A percentile compares a stretch with the other conserved stretches of the same genome.
Conservation (phyloP, 441 rosid genomes). For the Bruguiera hainesii region DNA sequence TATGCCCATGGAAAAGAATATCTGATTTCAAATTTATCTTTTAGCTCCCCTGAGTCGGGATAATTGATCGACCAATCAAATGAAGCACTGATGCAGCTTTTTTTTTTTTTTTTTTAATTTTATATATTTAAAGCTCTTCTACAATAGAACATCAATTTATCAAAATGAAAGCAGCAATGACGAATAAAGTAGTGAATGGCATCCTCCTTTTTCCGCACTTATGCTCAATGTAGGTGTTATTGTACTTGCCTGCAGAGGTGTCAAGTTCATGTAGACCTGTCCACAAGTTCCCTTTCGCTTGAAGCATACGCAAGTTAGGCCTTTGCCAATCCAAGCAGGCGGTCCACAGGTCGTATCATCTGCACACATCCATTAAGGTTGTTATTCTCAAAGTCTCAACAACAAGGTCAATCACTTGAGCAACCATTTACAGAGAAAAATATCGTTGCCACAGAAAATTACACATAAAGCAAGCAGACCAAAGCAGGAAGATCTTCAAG, state of each 20-base stretch:
- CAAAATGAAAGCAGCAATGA: background rate
- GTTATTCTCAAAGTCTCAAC: background rate
- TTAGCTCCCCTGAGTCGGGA: too few relatives aligned
- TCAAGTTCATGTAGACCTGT: slow-evolving; percentile 63
- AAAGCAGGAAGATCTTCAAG: slow-evolving; percentile 6
- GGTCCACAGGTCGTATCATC: slow-evolving; percentile 57
- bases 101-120: too few relatives aligned
- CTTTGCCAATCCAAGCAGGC: slow-evolving; percentile 79
- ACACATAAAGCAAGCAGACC: slow-evolving; percentile 6
- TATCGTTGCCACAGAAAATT: background rate
- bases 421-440: background rate
- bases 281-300: slow-evolving; percentile 71
- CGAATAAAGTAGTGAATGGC: background rate
- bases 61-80: too few relatives aligned
- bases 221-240: background rate
- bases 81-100: too few relatives aligned
- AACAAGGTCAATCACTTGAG: background rate
- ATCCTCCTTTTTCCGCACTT: background rate
- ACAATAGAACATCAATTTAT: background rate
- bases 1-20: too few relatives aligned
- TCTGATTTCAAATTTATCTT: too few relatives aligned
- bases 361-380: slow-evolving; percentile 22
- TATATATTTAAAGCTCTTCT: too few relatives aligned
- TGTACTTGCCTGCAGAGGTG: slow-evolving; percentile 73
- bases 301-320: slow-evolving; percentile 88